phyloP scores from a whole-genome alignment of 129 eudicot species.

The Arctium lappa region DNA sequence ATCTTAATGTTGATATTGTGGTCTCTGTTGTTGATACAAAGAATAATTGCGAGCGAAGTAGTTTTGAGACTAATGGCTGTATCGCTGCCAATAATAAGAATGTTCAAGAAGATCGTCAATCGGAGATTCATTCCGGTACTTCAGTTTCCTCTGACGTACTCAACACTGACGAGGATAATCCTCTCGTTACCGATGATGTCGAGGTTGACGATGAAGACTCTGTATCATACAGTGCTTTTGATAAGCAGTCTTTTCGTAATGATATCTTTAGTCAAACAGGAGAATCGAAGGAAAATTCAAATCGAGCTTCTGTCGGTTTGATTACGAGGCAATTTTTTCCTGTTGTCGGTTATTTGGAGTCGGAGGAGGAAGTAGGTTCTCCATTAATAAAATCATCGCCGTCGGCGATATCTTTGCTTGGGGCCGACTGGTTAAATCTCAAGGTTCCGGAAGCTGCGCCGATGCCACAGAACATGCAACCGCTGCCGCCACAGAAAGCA shows the following conservation, averaged over 20 bases:
- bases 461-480: constrained; percentile 25
- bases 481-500: constrained; percentile 32
- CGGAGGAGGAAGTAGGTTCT: constrained; percentile 29
- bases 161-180: constrained; percentile 36
- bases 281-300: constrained; percentile 12
- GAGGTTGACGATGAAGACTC: not conserved
- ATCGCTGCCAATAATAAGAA: not conserved
- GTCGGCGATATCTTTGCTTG: constrained; percentile 14
- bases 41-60: not conserved
- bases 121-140: constrained; percentile 32
- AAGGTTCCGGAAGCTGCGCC: constrained; percentile 38
- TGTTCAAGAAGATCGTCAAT: constrained; percentile 18
- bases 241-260: not conserved
- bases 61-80: constrained; percentile 4
- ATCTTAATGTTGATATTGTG: constrained; percentile 51
- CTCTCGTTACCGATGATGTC: constrained; percentile 12
- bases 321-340: constrained; percentile 71
- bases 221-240: constrained; percentile 9
- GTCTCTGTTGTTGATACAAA: constrained; percentile 18
- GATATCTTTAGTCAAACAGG: constrained; percentile 5
- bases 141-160: constrained; percentile 39
- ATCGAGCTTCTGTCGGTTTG: constrained; percentile 23
- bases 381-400: constrained; percentile 16
- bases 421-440: constrained; percentile 62
- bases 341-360: constrained; percentile 15